Base-by-base conservation (phyloP, 225 moss, liverwort and hornwort genomes). In the Bryoerythrophyllum caledonicum region DNA sequence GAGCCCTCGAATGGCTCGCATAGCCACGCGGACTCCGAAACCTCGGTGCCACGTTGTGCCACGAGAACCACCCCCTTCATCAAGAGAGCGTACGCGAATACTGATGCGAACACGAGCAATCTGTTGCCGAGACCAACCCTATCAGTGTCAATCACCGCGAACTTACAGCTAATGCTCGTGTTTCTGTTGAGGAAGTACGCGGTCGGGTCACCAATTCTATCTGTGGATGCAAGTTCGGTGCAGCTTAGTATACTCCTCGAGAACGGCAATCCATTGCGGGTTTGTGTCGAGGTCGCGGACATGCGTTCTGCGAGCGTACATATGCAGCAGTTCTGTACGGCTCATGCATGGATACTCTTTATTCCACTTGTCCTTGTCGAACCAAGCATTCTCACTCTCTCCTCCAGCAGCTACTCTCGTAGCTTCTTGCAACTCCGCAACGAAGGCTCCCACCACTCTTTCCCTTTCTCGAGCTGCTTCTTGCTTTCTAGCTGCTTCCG, bases 161-260 rank as follows among this genome's bases (percentile, higher is more conserved):
- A 54, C 21, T 19, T 54, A 10, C 68, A 66, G 21, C 56, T 73
- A 30, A 83, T 86, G 59, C 27, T 88, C 4, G 15, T 86, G 48
- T 4, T 88, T 85, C 72, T 74, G 5, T 20, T n/a, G 10, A 69
- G 49, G 40, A 56, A 70, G 38, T 58, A 78, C 34, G 46, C 21
- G 6, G 69, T 69, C 8, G 73, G 24, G 56, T 74, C 37, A 11
- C 72, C 55, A 60, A 85, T 70, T 69, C n/a, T n/a, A n/a, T n/a
- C 79, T 78, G 12, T 63, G 81, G 67, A 77, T 76, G 41, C 87
- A 86, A 41, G 85, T 77, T 4, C 85, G 80, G 66, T 90, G 90
- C 2, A 90, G 82, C 73, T 76, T 80, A 40, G 80, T 68, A 19
- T 90, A 86, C 71, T 90, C 90, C 55, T 20, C 15, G 21, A 90